Evolutionary conservation across 163 green algal species (phyloP), one percentile per base, ranked within the genome.

Genomic region (Chlorella variabilis): DNA sequence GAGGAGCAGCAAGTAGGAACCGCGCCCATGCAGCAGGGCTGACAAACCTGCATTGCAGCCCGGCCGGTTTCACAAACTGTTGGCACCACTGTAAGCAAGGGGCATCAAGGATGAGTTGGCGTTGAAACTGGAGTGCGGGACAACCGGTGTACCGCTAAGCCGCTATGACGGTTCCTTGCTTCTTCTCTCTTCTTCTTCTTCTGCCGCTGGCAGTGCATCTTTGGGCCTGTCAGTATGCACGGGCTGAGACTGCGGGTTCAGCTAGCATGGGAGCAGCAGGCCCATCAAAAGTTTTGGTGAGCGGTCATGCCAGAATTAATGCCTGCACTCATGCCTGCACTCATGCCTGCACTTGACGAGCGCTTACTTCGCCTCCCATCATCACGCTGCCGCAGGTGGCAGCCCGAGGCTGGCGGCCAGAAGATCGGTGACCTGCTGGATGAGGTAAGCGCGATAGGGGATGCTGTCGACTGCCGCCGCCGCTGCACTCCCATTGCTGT

Each of bases 271-370:
- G 54, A 38, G 31, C 70, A 58, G 31, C 29, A 20, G 49, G 59
- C 54, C 73, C 56, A 25, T 13, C 34, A 6, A 69, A n/a, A 69
- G 36, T 80, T 80, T n/a, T 80, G 73, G 73, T 80, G 38, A 51
- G 54, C 36, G 34, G 62, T 29, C 31, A 25, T 48, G n/a, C n/a
- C n/a, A n/a, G n/a, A n/a, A n/a, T n/a, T n/a, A n/a, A n/a, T n/a
- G n/a, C n/a, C n/a, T n/a, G n/a, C n/a, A n/a, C n/a, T n/a, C n/a
- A n/a, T n/a, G n/a, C n/a, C n/a, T n/a, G n/a, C n/a, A n/a, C 2
- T 48, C 13, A 42, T 67, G 59, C 59, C 36, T 25, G 31, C 1
- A 20, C 20, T 48, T 25, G 33, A 23, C 1, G 15, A 3, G 13
- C 33, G 33, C 27, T 70, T 25, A 18, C n/a, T 38, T 39, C 8